Evolutionary conservation across 495 filamentous ascomycete species (phyloP).

Genomic region (Monascus purpureus): DNA sequence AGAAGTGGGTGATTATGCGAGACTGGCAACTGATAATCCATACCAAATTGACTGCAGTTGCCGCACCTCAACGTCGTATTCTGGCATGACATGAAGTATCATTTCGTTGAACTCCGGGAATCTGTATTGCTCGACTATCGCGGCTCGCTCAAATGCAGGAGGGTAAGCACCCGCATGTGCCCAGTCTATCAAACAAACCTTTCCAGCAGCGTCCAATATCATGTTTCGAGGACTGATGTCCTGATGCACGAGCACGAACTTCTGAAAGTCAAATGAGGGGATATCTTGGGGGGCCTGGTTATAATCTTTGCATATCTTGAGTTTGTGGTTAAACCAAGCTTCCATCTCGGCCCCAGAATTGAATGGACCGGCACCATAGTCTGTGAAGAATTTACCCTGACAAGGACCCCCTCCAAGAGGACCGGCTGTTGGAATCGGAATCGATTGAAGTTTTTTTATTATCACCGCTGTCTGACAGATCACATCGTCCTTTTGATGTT

Average conservation of each 20-base stretch:
- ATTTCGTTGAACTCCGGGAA: slow-evolving; percentile 10
- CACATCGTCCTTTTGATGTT: slow-evolving; percentile 8
- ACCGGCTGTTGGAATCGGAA: slow-evolving; percentile 10
- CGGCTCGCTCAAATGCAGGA: slow-evolving; percentile 11
- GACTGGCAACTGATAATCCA: slow-evolving; percentile 1
- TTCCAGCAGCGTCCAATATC: slow-evolving; percentile 9
- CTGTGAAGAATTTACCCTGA: slow-evolving; percentile 14
- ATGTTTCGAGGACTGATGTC: slow-evolving; percentile 18
- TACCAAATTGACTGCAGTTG: slow-evolving; percentile 11
- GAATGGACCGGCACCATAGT: slow-evolving; percentile 19
- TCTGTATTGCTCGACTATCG: slow-evolving; percentile 5
- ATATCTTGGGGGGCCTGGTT: slow-evolving; percentile 3
- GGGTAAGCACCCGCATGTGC: slow-evolving; percentile 15
- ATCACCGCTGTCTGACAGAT: slow-evolving; percentile 9
- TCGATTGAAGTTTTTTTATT: slow-evolving; percentile 12
- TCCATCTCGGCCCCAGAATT: slow-evolving; percentile 10
- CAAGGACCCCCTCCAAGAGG: slow-evolving; percentile 12
- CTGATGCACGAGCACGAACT: slow-evolving; percentile 14
- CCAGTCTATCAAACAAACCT: slow-evolving; percentile 16
- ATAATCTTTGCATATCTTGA: slow-evolving; percentile 11
- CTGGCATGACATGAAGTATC: slow-evolving; percentile 7
- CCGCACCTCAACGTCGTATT: slow-evolving; percentile 7
- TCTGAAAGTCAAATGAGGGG: slow-evolving; percentile 8
- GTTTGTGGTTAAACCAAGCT: slow-evolving; percentile 19
- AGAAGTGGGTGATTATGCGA: neutral